phyloP scores from a whole-genome alignment of 129 eudicot genomes.

The Tagetes patula region DNA sequence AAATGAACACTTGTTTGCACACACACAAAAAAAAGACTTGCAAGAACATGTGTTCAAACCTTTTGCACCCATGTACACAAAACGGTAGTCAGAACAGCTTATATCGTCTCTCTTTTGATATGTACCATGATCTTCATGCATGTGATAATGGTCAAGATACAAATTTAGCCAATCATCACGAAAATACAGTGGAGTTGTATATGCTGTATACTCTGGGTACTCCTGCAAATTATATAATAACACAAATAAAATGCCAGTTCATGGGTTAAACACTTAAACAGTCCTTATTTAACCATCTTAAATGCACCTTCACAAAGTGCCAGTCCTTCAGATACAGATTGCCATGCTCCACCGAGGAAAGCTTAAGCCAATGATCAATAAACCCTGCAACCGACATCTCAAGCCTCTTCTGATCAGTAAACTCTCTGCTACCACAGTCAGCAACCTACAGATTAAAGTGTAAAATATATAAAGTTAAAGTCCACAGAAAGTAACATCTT shows the following conservation, averaged over 20 bases:
- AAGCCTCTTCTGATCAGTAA: conserved; percentile 67
- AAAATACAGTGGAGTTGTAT: conserved; percentile 64
- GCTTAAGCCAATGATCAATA: conserved; percentile 48
- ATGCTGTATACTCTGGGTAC: conserved; percentile 86
- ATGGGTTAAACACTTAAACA: conserved; percentile 12
- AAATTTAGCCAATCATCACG: conserved; percentile 87
- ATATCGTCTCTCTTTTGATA: conserved; percentile 45
- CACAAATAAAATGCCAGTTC: conserved; percentile 1
- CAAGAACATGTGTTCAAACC: conserved; percentile 52
- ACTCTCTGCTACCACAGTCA: conserved; percentile 75
- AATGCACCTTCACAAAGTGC: conserved; percentile 94
- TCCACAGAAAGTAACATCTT: neutral
- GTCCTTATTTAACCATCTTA: conserved; percentile 6
- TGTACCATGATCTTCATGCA: conserved; percentile 58
- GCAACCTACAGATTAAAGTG: conserved; percentile 63
- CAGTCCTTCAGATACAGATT: conserved; percentile 84
- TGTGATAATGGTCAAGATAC: conserved; percentile 71
- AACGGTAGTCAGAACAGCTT: conserved; percentile 90
- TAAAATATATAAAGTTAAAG: neutral
- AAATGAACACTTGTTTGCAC: conserved; percentile 5
- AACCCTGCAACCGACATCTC: conserved; percentile 88
- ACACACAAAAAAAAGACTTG: conserved; percentile 25
- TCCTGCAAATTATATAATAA: conserved; percentile 53
- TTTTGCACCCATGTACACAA: conserved; percentile 97
- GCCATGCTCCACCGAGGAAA: conserved; percentile 22